Base-by-base conservation (phyloP, 202 grass and related monocot genomes). In the Eragrostis tef region DNA sequence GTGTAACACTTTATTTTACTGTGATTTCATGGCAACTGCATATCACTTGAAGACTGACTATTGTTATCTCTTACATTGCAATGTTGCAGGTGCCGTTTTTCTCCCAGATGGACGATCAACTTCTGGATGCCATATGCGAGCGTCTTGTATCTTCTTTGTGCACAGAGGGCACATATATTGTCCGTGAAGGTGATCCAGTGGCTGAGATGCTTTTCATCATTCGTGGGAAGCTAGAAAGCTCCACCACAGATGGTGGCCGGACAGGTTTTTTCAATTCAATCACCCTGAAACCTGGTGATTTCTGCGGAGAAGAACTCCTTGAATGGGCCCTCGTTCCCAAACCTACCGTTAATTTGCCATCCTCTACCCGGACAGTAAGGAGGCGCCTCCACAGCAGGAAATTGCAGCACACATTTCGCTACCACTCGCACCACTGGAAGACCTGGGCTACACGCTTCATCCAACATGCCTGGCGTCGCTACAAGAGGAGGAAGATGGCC, bases 191-290 rank as follows among this genome's bases (percentile, higher is more conserved):
- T 34, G 96, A 99, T 34, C 96, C 89, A 5, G 93, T 99, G 77
- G 95, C 87, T 21, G 96, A 99, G 50, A 99, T 99, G 96, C 85
- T 99, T 36, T 99, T 99, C 29, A 87, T 99, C 51, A 91, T 95
- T 72, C 93, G 96, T 47, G 96, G 96, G 25, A 93, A 93, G 43
- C 70, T 99, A 73, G 96, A 99, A 66, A 99, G 96, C 56, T 99
- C 89, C 65, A 99, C 96, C 14, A 99, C 96, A 25, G 92, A 95
- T 71, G 96, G 96, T n/a, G 96, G 96, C 46, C 77, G 90, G 19
- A 99, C 87, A 0, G 96, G 89, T 21, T 99, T 99, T 87, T 99
- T 99, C 81, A 99, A 99, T 75, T 93, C 96, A 0, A 95, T 86
- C 56, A 78, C 21, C 12, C 81, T 99, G 36, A 93, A 84, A 34